Percentiles rank a stretch among this genome's conserved stretches.
These are phyloP conservation scores for Gracilaria vermiculophylla DNA, from an alignment of 23 red algal species.

Conservation along the genomic window DNA sequence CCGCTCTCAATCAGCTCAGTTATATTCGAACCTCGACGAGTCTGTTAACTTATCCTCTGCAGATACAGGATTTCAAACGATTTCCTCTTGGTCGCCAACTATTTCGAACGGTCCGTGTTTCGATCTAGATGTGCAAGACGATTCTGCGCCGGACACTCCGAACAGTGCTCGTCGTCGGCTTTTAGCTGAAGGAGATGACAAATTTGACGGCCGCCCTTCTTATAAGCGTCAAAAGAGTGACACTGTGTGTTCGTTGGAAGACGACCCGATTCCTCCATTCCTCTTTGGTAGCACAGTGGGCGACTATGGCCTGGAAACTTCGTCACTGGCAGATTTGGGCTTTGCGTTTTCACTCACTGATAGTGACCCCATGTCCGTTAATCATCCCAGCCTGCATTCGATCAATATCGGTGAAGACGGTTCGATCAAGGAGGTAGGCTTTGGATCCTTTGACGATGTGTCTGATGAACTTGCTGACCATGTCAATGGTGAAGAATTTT, in stretches of 20 bases:
- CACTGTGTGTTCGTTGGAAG: background rate
- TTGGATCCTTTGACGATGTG: background rate
- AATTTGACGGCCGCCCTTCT: background rate
- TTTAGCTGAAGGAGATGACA: background rate
- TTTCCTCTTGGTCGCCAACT: background rate
- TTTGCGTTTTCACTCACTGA: slow-evolving; percentile 3
- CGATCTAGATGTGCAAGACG: background rate
- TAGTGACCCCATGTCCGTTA: background rate
- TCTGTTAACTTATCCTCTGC: background rate
- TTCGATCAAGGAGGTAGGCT: background rate
- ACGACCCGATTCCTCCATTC: slow-evolving; percentile 23
- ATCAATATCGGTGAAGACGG: background rate
- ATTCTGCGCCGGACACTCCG: background rate
- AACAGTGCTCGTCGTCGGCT: background rate
- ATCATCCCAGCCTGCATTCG: background rate
- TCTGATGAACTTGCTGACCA: background rate
- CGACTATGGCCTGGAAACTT: slow-evolving; percentile 29
- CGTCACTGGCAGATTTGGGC: slow-evolving; percentile 28
- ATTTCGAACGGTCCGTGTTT: background rate
- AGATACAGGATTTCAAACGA: background rate
- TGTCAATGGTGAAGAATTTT: background rate
- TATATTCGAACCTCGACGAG: background rate
- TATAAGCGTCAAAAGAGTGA: slow-evolving; percentile 36
- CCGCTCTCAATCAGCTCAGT: background rate
- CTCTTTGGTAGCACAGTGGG: slow-evolving; percentile 19